These are phyloP conservation scores for Luzula sylvatica DNA, from an alignment of 176 grass and related monocot species.

Conservation along the genomic window DNA sequence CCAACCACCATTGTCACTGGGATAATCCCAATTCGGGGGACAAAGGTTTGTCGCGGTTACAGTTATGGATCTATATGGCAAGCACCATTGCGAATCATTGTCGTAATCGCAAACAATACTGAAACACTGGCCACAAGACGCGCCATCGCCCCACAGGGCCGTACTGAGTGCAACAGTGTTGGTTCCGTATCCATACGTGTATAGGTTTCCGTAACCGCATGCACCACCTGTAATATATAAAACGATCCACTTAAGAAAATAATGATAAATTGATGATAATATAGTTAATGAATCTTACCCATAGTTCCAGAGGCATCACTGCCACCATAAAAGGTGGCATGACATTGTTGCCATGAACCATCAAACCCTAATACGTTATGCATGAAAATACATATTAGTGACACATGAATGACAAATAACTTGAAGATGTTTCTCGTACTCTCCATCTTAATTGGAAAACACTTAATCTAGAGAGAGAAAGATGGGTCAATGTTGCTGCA, in stretches of 20 bases:
- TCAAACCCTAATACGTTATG: conserved; percentile 11
- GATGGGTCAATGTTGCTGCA: background rate
- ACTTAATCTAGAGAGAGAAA: background rate
- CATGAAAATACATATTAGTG: conserved; percentile 2
- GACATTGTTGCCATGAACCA: background rate
- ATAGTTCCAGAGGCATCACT: conserved; percentile 40
- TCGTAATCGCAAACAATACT: conserved; percentile 19
- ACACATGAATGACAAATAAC: background rate
- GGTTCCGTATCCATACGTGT: conserved; percentile 36
- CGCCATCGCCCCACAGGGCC: conserved; percentile 39
- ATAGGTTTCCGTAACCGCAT: conserved; percentile 50
- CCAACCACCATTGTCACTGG: conserved; percentile 40
- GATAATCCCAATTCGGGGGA: conserved; percentile 39
- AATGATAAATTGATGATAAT: background rate
- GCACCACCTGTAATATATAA: conserved; percentile 23
- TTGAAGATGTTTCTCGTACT: background rate
- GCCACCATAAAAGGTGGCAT: conserved; percentile 52
- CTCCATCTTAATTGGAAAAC: background rate
- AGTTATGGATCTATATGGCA: conserved; percentile 8
- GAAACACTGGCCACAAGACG: conserved; percentile 53
- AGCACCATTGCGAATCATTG: conserved; percentile 7
- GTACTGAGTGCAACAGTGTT: conserved; percentile 37
- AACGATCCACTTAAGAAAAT: background rate
- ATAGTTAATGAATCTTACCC: conserved; percentile 26
- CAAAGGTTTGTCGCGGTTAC: conserved; percentile 53